Evolutionary conservation across 352 stramenopile genomes (phyloP).

Genomic region (Globisporangium spinosum): DNA sequence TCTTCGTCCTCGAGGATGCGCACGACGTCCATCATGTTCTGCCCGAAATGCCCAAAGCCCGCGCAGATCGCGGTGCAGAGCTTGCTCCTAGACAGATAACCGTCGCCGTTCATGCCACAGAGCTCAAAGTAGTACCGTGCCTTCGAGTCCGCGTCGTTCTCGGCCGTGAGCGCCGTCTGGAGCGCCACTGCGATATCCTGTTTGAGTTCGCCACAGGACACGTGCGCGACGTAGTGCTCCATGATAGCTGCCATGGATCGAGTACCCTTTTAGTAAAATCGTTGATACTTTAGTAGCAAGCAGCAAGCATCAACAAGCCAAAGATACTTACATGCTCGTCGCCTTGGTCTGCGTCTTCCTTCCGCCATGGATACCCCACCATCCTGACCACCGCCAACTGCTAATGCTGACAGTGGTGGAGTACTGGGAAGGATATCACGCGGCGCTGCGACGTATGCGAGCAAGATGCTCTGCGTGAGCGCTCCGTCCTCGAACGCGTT

Average conservation of each 20-base stretch:
- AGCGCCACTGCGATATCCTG: constrained; percentile 33
- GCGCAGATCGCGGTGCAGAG: constrained; percentile 33
- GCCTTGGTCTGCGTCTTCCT: neutral
- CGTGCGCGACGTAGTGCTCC: constrained; percentile 18
- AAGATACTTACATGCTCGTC: constrained; percentile 9
- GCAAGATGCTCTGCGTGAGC: constrained; percentile 23
- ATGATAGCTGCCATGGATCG: constrained; percentile 7
- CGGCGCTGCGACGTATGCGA: constrained; percentile 25
- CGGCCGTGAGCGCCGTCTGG: constrained; percentile 20
- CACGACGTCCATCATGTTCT: constrained; percentile 35
- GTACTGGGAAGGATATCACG: constrained; percentile 4
- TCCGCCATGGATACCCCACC: neutral
- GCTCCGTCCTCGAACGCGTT: constrained; percentile 18
- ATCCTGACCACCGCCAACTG: neutral
- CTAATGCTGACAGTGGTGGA: neutral
- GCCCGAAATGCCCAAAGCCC: constrained; percentile 38
- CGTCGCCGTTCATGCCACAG: constrained; percentile 33
- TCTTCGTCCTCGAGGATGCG: constrained; percentile 37
- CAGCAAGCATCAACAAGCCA: neutral
- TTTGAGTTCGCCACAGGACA: constrained; percentile 23
- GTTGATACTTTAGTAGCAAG: neutral
- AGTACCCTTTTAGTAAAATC: neutral
- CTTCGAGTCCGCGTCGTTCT: constrained; percentile 28
- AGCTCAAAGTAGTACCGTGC: constrained; percentile 41
- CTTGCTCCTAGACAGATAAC: constrained; percentile 28